Evolutionary conservation across 371 early-diverging fungal genomes (phyloP).

Genomic region (Saksenaea oblongispora): DNA sequence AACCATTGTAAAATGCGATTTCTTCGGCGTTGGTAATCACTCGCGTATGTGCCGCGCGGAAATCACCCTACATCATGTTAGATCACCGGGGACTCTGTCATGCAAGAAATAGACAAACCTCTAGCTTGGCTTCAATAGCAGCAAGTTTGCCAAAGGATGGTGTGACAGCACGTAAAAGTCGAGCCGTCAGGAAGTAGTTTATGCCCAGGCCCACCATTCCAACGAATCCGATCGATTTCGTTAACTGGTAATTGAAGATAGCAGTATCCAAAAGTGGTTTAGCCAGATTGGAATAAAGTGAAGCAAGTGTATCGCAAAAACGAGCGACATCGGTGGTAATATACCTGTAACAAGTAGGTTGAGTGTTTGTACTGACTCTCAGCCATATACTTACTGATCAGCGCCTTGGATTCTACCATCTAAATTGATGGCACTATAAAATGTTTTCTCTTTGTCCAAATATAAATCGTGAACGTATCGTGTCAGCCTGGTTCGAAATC

Average conservation of each 20-base stretch:
- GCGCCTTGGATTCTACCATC: constrained; percentile 85
- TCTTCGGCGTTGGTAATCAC: constrained; percentile 91
- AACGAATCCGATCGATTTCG: constrained; percentile 74
- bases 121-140: constrained; percentile 81
- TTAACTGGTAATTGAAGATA: constrained; percentile 84
- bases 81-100: neutral
- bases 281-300: constrained; percentile 82
- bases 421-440: constrained; percentile 82
- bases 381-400: constrained; percentile 65
- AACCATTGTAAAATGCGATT: constrained; percentile 84
- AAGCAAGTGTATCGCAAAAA: constrained; percentile 76
- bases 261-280: constrained; percentile 86
- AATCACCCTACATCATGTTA: constrained; percentile 64
- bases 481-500: constrained; percentile 83
- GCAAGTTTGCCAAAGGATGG: constrained; percentile 88
- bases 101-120: constrained; percentile 38
- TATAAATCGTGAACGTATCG: constrained; percentile 80
- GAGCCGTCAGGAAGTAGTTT: constrained; percentile 73
- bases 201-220: constrained; percentile 69
- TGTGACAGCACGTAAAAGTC: constrained; percentile 71
- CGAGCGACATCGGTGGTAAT: constrained; percentile 85
- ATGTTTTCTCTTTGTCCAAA: constrained; percentile 72
- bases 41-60: constrained; percentile 82
- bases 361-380: neutral
- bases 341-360: constrained; percentile 33